Evolutionary conservation across 495 filamentous ascomycete genomes (phyloP), one percentile per base, ranked within the genome.

Genomic region (Xylaria venustula): DNA sequence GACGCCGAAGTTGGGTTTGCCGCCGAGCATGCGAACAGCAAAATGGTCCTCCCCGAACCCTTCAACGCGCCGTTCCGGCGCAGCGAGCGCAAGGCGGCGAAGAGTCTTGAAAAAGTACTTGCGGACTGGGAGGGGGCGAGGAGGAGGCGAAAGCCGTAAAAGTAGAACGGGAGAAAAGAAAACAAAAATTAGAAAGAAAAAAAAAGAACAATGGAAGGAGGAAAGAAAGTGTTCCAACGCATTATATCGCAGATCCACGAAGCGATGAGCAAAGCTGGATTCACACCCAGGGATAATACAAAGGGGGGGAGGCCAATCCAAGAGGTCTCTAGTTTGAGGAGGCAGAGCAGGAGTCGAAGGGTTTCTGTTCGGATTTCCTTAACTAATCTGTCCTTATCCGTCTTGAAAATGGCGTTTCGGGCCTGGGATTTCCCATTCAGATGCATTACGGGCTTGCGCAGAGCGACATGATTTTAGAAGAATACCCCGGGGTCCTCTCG

Each of bases 1-100:
- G 77, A 85, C 55, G 77, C 80, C 42, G 78, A 78, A 71, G 71
- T 90, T 42, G 83, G 82, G 14, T 92, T 93, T 69, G 87, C 87
- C 26, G 68, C 72, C 26, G 83, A 84, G 45, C 89, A 91, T 78
- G 88, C 85, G 5, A 87, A 91, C 71, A 85, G 84, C 42, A 74
- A 75, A 61, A 73, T 78, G 69, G 73, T 88, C n/a, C 67, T 89
- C 50, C 83, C 85, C 20, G 79, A 79, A 55, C 66, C 81, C 9
- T 89, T 89, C 53, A 88, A 88, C 63, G 68, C 75, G 1, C 70
- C 63, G 1, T 85, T 90, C 67, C 77, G 87, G 57, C 81, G 74
- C 72, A 62, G 75, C 36, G 88, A 89, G 68, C 73, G 71, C 58
- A 71, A 70, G 64, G 84, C 81, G 3, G 78, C 79, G 61, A 77